Evolutionary conservation across 306 rosid genomes (phyloP), one percentile per base, ranked within the genome.

Genomic region (Cucumis hystrix): DNA sequence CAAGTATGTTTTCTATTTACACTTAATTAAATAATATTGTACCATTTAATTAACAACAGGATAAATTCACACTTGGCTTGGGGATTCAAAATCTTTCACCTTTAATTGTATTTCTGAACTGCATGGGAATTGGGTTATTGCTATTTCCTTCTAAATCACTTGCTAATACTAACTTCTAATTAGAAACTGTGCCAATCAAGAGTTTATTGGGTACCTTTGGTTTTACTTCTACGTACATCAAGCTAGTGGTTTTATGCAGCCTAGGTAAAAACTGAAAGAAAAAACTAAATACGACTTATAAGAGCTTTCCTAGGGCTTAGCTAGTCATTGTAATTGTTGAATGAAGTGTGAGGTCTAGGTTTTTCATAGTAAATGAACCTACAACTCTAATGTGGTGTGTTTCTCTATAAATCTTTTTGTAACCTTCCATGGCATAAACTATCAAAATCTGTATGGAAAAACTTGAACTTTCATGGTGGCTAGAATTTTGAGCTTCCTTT

Each of bases 1-100:
- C 86, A 91, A 88, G 99, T 96, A 78, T 15, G 82, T 75, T 73
- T 18, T 65, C 9, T 52, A 2, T 17, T 45, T 39, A 37, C 23
- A 13, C 52, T 39, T 55, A 23, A 23, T 23, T 23, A 18, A 73
- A 52, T 28, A 30, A 51, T 51, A 47, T 71, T 71, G n/a, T 25
- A 25, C 8, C 11, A 4, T 71, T n/a, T 23, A 47, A 21, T 49
- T 49, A 3, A 68, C 75, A 12, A 13, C 7, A 43, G 75, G 54
- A 43, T 69, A 45, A 54, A 37, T 54, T 73, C 14, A 30, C 62
- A 18, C 61, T 51, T 47, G 20, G 10, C 9, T 73, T 73, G 49
- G 17, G 17, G 49, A 11, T 73, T 16, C 11, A 43, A 41, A 68
- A 45, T 70, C 10, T 47, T 13, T 70, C 33, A 11, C 14, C 55